These are phyloP conservation scores for Aquilaria agallochum DNA, from an alignment of 441 rosid species.

Conservation along the genomic window DNA sequence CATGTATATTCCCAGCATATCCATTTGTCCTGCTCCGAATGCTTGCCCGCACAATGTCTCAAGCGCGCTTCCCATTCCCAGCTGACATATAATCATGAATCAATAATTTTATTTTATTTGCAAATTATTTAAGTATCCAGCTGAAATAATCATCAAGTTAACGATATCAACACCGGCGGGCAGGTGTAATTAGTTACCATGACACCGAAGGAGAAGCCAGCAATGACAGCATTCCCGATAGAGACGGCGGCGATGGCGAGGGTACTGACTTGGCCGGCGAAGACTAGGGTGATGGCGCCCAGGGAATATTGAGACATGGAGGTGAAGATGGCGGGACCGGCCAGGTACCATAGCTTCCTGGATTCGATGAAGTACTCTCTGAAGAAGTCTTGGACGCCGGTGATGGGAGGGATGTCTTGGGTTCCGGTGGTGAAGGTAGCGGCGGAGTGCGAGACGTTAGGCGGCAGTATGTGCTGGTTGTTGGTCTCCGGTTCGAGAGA, in stretches of 20 bases:
- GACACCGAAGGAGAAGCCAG: slow-evolving; percentile 44
- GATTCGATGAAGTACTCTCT: slow-evolving; percentile 29
- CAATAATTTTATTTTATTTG: background rate
- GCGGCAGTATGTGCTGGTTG: background rate
- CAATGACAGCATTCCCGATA: slow-evolving; percentile 46
- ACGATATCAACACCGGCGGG: too few relatives aligned
- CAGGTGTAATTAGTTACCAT: slow-evolving; percentile 20
- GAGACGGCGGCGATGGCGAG: slow-evolving; percentile 49
- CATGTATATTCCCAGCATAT: slow-evolving; percentile 43
- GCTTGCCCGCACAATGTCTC: slow-evolving; percentile 60
- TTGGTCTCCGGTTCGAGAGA: slow-evolving; percentile 19
- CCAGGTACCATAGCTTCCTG: slow-evolving; percentile 42
- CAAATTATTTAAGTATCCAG: too few relatives aligned
- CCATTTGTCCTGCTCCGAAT: slow-evolving; percentile 38
- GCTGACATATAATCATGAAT: slow-evolving; percentile 18
- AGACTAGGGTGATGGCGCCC: slow-evolving; percentile 45
- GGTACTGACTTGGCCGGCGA: slow-evolving; percentile 44
- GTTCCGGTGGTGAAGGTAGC: slow-evolving; percentile 17
- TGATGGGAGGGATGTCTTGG: slow-evolving; percentile 41
- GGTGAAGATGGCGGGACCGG: slow-evolving; percentile 49
- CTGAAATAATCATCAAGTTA: too few relatives aligned
- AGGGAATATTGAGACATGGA: slow-evolving; percentile 39
- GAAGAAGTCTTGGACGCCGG: slow-evolving; percentile 26
- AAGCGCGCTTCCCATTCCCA: slow-evolving; percentile 55
- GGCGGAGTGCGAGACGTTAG: slow-evolving; percentile 9